These are phyloP conservation scores for Przewalskia tangutica DNA, from an alignment of 257 asterid species.

Conservation along the genomic window DNA sequence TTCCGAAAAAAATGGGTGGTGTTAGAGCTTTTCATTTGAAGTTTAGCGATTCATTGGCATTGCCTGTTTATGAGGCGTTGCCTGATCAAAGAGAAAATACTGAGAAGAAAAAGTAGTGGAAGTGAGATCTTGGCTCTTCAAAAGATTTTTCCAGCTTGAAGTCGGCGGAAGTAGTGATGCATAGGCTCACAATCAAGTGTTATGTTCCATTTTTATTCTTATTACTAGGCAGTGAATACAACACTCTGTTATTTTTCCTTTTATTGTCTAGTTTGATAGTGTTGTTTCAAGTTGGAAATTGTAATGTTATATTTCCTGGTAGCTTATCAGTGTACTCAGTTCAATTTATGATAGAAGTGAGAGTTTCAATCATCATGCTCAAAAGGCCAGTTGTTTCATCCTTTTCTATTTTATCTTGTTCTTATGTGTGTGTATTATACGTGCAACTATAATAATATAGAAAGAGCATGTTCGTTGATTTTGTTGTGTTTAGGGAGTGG, in stretches of 20 bases:
- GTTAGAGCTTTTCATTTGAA: conserved; percentile 69
- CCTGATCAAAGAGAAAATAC: background rate
- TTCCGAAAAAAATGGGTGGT: conserved; percentile 61
- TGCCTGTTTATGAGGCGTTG: conserved; percentile 47
- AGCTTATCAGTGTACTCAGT: background rate
- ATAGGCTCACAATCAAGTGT: background rate
- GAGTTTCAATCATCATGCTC: background rate
- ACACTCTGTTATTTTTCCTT: background rate
- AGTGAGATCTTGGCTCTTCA: background rate
- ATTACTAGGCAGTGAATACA: background rate
- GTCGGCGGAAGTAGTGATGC: background rate
- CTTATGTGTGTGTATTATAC: background rate
- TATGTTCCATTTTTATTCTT: background rate
- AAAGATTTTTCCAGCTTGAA: background rate
- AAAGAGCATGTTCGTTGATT: conserved; percentile 33
- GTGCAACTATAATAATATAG: conserved; percentile 11
- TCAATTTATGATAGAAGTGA: background rate
- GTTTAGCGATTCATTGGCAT: conserved; percentile 62
- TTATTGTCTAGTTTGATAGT: background rate
- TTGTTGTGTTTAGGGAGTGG: conserved; percentile 65
- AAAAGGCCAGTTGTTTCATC: background rate
- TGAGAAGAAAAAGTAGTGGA: background rate
- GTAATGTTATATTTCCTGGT: background rate
- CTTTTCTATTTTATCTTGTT: background rate
- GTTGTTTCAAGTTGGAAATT: background rate